phyloP scores from a whole-genome alignment of 352 stramenopile genomes.

The Globisporangium cylindrosporum region DNA sequence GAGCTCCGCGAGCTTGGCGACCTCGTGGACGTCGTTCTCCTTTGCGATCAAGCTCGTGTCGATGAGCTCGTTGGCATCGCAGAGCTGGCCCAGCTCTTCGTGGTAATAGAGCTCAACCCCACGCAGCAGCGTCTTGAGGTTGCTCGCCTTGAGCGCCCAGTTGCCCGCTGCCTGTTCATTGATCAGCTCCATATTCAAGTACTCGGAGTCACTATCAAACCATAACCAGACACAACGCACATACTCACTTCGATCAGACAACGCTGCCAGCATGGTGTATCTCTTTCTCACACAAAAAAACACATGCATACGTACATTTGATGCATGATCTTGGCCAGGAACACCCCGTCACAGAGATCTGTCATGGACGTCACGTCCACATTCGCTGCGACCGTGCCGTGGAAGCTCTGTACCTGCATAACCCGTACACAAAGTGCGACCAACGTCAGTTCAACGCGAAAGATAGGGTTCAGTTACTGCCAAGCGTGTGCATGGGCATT shows the following conservation, averaged over 20 bases:
- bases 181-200: constrained; percentile 76
- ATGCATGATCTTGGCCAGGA: constrained; percentile 83
- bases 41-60: constrained; percentile 68
- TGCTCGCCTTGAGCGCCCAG: constrained; percentile 77
- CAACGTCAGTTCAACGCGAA: constrained; percentile 6
- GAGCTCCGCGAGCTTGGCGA: constrained; percentile 67
- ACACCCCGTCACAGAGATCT: constrained; percentile 78
- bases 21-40: constrained; percentile 63
- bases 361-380: constrained; percentile 35
- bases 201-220: constrained; percentile 59
- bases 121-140: constrained; percentile 76
- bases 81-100: constrained; percentile 77
- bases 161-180: constrained; percentile 54
- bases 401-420: constrained; percentile 71
- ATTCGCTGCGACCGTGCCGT: constrained; percentile 48
- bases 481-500: background rate
- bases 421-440: constrained; percentile 3
- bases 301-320: constrained; percentile 56
- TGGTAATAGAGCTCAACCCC: constrained; percentile 80
- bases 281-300: background rate
- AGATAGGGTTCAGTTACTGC: background rate
- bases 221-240: constrained; percentile 6
- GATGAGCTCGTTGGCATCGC: constrained; percentile 64
- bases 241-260: constrained; percentile 1
- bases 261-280: background rate